phyloP scores from a whole-genome alignment of 768 basidiomycete genomes.

The Naganishia antarctica region DNA sequence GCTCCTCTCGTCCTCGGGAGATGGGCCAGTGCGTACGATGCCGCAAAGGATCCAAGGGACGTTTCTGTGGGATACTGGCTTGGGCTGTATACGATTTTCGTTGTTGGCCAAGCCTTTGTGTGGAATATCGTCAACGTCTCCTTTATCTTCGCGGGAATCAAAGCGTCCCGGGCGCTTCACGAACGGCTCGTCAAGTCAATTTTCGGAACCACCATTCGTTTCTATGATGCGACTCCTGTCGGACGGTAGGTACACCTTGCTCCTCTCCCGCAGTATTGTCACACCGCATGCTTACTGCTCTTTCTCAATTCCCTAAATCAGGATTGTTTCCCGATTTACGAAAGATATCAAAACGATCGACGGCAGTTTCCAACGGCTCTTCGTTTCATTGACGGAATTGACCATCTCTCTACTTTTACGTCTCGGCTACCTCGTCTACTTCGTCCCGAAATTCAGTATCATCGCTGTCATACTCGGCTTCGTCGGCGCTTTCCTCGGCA shows the following conservation, averaged over 20 bases:
- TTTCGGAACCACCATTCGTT: slow-evolving; percentile 34
- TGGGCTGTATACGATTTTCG: slow-evolving; percentile 43
- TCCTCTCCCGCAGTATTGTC: no score
- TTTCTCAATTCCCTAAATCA: not conserved
- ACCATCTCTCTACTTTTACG: slow-evolving; percentile 40
- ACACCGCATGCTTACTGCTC: no score
- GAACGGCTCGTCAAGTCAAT: slow-evolving; percentile 39
- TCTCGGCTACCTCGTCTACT: slow-evolving; percentile 38
- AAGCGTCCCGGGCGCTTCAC: slow-evolving; percentile 42
- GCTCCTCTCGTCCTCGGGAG: slow-evolving; percentile 44
- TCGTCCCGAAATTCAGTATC: slow-evolving; percentile 44
- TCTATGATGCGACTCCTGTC: slow-evolving; percentile 27
- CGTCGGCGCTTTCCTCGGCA: slow-evolving; percentile 54
- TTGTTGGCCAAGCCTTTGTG: slow-evolving; percentile 29
- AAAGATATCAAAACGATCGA: slow-evolving; percentile 49
- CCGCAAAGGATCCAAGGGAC: slow-evolving; percentile 33
- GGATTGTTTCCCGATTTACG: slow-evolving; percentile 46
- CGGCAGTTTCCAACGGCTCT: slow-evolving; percentile 36
- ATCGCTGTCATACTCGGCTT: slow-evolving; percentile 45
- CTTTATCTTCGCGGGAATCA: slow-evolving; percentile 38
- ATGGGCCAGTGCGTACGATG: slow-evolving; percentile 45
- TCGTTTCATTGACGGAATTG: slow-evolving; percentile 38
- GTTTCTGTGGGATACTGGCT: slow-evolving; percentile 47
- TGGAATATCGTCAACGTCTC: slow-evolving; percentile 23
- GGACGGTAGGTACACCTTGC: slow-evolving; percentile 24